Base-by-base conservation (phyloP, 768 basidiomycete genomes). In the Suillus plorans region DNA sequence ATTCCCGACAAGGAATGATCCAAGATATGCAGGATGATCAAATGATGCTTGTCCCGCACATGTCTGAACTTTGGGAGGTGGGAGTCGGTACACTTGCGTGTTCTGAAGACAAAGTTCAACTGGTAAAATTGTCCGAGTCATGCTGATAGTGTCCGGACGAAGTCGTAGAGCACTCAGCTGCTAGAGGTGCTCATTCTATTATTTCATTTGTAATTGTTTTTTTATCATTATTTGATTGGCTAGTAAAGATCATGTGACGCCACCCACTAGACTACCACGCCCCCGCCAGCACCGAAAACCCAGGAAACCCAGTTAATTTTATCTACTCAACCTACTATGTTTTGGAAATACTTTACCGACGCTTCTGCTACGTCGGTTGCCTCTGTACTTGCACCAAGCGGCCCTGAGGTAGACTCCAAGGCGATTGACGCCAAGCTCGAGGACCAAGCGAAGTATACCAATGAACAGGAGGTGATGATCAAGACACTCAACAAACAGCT, bases 401-500 rank as follows among this genome's bases (percentile, higher is more conserved):
- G 67, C 22, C 39, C 79, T 20, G 71, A 74, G 13, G 64, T 80
- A 20, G 92, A 94, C 70, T 64, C 80, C 52, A 93, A 92, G 75
- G 55, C 67, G 14, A 64, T 85, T 5, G 68, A 77, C 2, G 79
- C 76, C 50, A 86, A 85, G 71, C 69, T 95, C 9, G 91, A 92
- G 71, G 86, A 91, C 66, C 91, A 92, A 75, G 76, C 85, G 22
- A 91, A 89, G 70, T 87, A 85, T 55, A 79, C 95, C 45, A 91
- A 87, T 14, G 94, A 96, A 80, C 91, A 94, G 73, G 91, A 94
- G 69, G 86, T 83, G 60, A 95, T 94, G 90, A 93, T 97, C 80
- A 92, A 92, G 78, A 95, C 91, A 28, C 84, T 97, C 67, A 95
- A 95, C 77, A 95, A 97, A 76, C 94, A 95, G 76, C 76, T 97